A percentile compares a stretch with the other conserved stretches of the same genome.
Evolutionary conservation across 176 grass and related monocot genomes (phyloP).

Genomic region (barley (Hordeum vulgare)): DNA sequence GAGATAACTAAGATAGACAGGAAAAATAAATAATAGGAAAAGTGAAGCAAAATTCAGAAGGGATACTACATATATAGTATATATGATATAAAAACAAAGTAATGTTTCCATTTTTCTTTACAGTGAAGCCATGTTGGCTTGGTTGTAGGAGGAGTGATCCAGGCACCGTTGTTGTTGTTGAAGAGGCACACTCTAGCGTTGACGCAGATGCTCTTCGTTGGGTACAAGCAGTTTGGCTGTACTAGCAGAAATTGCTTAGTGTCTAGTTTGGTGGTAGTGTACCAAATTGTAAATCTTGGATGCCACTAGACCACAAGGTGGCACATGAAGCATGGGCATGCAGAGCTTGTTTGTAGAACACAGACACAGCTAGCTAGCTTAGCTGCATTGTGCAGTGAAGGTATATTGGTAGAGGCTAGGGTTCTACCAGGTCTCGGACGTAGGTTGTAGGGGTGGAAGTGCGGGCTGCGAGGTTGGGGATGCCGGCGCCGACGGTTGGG

Average conservation of each 20-base stretch:
- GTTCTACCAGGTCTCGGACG: no score
- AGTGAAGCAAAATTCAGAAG: background rate
- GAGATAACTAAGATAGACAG: background rate
- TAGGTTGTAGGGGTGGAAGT: no score
- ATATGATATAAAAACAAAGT: background rate
- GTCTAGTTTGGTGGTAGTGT: background rate
- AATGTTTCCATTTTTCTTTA: background rate
- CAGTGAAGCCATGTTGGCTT: slow-evolving; percentile 22
- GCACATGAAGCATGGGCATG: slow-evolving; percentile 7
- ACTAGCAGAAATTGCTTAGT: background rate
- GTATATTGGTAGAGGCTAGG: no score
- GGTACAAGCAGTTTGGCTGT: slow-evolving; percentile 50
- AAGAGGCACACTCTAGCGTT: slow-evolving; percentile 67
- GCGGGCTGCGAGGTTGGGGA: no score
- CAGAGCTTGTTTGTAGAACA: background rate
- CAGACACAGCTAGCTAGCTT: background rate
- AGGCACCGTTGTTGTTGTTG: no score
- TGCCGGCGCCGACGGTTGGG: no score
- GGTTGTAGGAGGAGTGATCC: no score
- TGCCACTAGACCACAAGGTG: background rate
- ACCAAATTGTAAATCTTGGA: background rate
- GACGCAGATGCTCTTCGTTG: slow-evolving; percentile 64
- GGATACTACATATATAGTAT: background rate
- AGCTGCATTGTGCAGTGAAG: background rate
- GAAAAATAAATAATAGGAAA: background rate